Evolutionary conservation across 192 early-diverging fungal genomes (phyloP), one percentile per base, ranked within the genome.

Genomic region (Geranomyces michiganensis): DNA sequence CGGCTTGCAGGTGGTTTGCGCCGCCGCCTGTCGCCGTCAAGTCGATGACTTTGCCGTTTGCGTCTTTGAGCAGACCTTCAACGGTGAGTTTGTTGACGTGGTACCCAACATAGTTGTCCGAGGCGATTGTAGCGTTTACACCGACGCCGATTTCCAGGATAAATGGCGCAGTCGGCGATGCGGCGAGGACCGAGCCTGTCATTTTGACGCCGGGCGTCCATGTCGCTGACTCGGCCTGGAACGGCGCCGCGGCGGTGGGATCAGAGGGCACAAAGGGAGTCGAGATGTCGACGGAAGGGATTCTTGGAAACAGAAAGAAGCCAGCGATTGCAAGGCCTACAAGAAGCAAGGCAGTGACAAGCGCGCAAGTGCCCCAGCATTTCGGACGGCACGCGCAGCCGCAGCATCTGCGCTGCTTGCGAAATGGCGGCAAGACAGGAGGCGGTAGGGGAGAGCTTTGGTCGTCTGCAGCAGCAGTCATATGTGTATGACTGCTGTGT

Each of bases 261-360:
- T 26, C 19, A 0, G 53, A 22, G 8, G 66, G 73, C 1, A 76
- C 5, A 46, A 49, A 68, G 0, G 75, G 74, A 29, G 49, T 51
- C 22, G 65, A 72, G 1, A 80, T 48, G 48, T 26, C 51, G 26
- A 80, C 33, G n/a, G 12, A 26, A 9, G 78, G 78, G 10, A 71
- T 58, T 22, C 75, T 47, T 22, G 78, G 75, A 17, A 31, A 80
- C 65, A 80, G 58, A 47, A 77, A 74, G 70, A 68, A 80, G 15
- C 43, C 24, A 4, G 65, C 69, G 32, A 77, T 46, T 14, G 75
- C 78, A 22, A 80, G 51, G 32, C 65, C 67, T 0, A 44, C 64
- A 22, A 77, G 36, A 1, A 80, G 17, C 3, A 80, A 5, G 30
- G 77, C 22, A 7, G 41, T 19, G 32, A 69, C 22, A n/a, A 60